phyloP scores from a whole-genome alignment of 805 yeast genomes.

The Metschnikowia cubensis region DNA sequence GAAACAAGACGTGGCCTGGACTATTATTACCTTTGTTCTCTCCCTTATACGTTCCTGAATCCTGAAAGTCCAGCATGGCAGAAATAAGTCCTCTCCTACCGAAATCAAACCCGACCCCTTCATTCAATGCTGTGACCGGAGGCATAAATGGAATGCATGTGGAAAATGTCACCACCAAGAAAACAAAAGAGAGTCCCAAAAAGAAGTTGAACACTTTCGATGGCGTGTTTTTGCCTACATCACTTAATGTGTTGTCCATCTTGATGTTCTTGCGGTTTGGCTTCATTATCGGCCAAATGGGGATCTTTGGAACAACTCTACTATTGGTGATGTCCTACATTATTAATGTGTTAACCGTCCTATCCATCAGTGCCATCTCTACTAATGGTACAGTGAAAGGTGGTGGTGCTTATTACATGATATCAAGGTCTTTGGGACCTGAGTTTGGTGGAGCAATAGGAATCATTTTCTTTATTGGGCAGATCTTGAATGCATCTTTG shows the following conservation, averaged over 20 bases:
- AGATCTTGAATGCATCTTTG: conserved; percentile 83
- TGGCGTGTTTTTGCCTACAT: conserved; percentile 93
- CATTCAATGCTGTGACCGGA: not conserved
- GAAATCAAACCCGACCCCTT: conserved; percentile 6
- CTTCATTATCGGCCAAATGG: conserved; percentile 92
- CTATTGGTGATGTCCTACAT: conserved; percentile 69
- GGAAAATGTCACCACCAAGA: not conserved
- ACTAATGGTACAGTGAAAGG: conserved; percentile 97
- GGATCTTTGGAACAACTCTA: conserved; percentile 70
- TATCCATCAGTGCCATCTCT: conserved; percentile 91
- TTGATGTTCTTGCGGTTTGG: conserved; percentile 95
- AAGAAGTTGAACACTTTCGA: conserved; percentile 71
- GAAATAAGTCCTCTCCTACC: conserved; percentile 19
- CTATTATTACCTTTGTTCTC: not conserved
- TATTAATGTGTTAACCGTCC: conserved; percentile 78
- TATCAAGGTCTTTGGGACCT: conserved; percentile 90
- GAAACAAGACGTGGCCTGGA: not conserved
- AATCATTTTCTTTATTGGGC: conserved; percentile 89
- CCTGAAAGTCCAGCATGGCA: conserved; percentile 6
- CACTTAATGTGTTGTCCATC: conserved; percentile 87
- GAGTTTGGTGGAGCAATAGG: conserved; percentile 99
- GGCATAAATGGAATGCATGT: not conserved
- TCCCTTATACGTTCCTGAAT: not conserved
- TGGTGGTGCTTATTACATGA: conserved; percentile 98
- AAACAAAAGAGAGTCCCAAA: not conserved